Percentiles rank a stretch among this genome's conserved stretches.
phyloP scores from a whole-genome alignment of 129 eudicot species.

The Arctium minus region DNA sequence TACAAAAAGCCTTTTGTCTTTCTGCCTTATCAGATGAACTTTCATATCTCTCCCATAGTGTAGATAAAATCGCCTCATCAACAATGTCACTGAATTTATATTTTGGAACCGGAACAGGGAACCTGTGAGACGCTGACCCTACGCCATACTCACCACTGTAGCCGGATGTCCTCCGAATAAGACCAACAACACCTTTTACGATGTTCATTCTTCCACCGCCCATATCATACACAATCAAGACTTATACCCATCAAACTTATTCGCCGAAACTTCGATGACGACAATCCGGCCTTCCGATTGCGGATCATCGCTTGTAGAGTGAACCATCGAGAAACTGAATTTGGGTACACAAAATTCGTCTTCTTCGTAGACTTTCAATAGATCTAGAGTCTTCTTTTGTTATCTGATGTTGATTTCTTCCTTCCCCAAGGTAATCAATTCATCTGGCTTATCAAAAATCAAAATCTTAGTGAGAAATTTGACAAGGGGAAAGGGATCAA shows the following conservation, averaged over 20 bases:
- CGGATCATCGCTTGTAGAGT: conserved; percentile 23
- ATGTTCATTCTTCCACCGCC: conserved; percentile 80
- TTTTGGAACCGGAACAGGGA: conserved; percentile 52
- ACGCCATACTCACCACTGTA: conserved; percentile 52
- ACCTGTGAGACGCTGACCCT: conserved; percentile 53
- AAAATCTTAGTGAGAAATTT: background rate
- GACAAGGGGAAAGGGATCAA: conserved; percentile 20
- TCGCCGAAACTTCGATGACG: conserved; percentile 30
- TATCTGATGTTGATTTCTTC: conserved; percentile 8
- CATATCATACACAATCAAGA: conserved; percentile 36
- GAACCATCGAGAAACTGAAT: conserved; percentile 27
- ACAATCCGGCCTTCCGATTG: conserved; percentile 24
- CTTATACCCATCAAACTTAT: conserved; percentile 37
- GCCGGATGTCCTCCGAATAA: conserved; percentile 80
- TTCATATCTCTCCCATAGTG: conserved; percentile 67
- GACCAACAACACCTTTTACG: conserved; percentile 95
- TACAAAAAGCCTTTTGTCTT: conserved; percentile 51
- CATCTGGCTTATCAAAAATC: background rate
- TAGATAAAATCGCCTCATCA: conserved; percentile 72
- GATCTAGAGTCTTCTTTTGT: conserved; percentile 7
- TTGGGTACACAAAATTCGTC: background rate
- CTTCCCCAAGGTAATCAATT: background rate
- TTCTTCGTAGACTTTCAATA: background rate
- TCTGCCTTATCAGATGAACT: conserved; percentile 76
- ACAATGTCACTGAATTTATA: conserved; percentile 73